Percentiles rank a stretch among this genome's conserved stretches.
phyloP scores from a whole-genome alignment of 441 rosid species.

The Metrosideros polymorpha region DNA sequence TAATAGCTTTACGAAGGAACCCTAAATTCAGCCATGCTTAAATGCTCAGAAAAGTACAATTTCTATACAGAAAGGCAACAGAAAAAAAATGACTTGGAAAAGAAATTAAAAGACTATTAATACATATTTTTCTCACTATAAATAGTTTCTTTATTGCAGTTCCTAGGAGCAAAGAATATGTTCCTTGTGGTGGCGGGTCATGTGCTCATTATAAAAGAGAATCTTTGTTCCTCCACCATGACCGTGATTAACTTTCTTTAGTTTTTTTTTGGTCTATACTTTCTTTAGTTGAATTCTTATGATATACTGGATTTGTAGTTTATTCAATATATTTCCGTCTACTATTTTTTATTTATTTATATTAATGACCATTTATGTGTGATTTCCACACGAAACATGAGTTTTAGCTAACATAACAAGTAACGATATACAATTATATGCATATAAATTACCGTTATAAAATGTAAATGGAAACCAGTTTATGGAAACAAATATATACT shows the following conservation, averaged over 20 bases:
- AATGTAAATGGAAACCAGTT: neutral
- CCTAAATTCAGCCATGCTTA: too few species aligned
- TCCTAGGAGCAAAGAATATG: too few species aligned
- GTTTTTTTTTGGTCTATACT: neutral
- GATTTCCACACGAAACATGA: neutral
- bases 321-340: neutral
- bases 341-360: neutral
- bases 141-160: too few species aligned
- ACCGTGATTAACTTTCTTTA: too few species aligned
- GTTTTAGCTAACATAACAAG: neutral
- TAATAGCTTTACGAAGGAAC: too few species aligned
- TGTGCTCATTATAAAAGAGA: neutral
- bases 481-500: neutral
- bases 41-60: too few species aligned
- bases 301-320: neutral
- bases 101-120: too few species aligned
- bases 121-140: too few species aligned
- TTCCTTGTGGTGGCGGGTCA: too few species aligned
- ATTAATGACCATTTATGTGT: too few species aligned
- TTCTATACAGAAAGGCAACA: too few species aligned
- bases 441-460: neutral
- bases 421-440: fast-evolving
- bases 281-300: neutral
- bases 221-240: neutral
- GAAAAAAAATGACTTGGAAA: too few species aligned